phyloP scores from a whole-genome alignment of 352 stramenopile species.

The Saprolegnia diclina region DNA sequence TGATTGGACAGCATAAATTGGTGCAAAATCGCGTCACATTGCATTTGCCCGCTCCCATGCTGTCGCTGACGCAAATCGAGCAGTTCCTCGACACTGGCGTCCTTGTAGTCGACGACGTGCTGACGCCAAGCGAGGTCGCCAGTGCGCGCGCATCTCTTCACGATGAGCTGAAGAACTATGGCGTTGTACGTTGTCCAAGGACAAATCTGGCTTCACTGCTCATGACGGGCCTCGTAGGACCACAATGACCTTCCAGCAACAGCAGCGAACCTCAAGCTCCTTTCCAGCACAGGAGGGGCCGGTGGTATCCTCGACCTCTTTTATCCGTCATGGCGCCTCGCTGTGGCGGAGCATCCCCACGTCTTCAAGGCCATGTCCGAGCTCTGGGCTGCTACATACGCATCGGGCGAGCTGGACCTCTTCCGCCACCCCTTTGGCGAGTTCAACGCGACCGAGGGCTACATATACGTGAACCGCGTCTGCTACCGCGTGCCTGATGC shows the following conservation, averaged over 20 bases:
- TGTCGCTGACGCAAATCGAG: constrained; percentile 54
- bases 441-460: constrained; percentile 66
- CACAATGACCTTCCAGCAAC: constrained; percentile 58
- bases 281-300: constrained; percentile 84
- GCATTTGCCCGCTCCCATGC: background rate
- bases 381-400: constrained; percentile 77
- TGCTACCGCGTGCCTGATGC: constrained; percentile 70
- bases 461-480: constrained; percentile 86
- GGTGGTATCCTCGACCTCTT: constrained; percentile 86
- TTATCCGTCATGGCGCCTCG: constrained; percentile 82
- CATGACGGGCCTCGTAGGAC: constrained; percentile 32
- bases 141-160: constrained; percentile 53
- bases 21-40: too few species aligned
- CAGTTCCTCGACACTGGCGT: constrained; percentile 60
- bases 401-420: constrained; percentile 37
- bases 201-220: background rate
- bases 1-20: too few species aligned
- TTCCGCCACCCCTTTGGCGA: constrained; percentile 65
- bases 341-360: constrained; percentile 56
- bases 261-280: constrained; percentile 57
- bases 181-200: constrained; percentile 43
- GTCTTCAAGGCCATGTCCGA: constrained; percentile 80
- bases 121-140: constrained; percentile 52
- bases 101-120: constrained; percentile 66
- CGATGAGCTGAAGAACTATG: constrained; percentile 56